Conservation (phyloP, 176 grass and related monocot genomes). For the Miscanthus lutarioriparius region DNA sequence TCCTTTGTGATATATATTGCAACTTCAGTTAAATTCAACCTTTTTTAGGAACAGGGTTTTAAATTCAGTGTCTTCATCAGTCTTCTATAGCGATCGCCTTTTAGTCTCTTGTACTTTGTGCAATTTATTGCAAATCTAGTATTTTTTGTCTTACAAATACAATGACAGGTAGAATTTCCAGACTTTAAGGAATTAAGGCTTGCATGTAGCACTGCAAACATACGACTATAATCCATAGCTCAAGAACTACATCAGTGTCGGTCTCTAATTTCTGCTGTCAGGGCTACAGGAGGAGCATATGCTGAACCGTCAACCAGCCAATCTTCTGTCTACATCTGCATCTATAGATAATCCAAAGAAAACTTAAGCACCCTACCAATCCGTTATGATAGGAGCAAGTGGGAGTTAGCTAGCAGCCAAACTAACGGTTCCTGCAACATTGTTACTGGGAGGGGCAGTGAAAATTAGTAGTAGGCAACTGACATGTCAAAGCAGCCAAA, state of each 20-base stretch:
- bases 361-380: background rate
- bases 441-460: background rate
- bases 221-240: background rate
- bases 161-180: background rate
- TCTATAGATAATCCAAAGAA: conserved; percentile 15
- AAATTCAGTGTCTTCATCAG: background rate
- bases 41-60: background rate
- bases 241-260: background rate
- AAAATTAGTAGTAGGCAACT: background rate
- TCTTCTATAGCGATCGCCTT: background rate
- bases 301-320: conserved; percentile 10
- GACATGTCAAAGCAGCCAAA: background rate
- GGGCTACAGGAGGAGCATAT: background rate
- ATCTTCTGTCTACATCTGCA: conserved; percentile 2
- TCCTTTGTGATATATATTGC: conserved; percentile 41
- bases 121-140: background rate
- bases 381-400: conserved; percentile 14
- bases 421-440: background rate
- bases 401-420: background rate
- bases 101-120: background rate
- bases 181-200: background rate
- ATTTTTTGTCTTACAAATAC: background rate
- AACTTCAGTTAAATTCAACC: conserved; percentile 24
- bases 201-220: background rate
- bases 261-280: background rate